phyloP scores from a whole-genome alignment of 352 stramenopile species.

The Globisporangium solare region DNA sequence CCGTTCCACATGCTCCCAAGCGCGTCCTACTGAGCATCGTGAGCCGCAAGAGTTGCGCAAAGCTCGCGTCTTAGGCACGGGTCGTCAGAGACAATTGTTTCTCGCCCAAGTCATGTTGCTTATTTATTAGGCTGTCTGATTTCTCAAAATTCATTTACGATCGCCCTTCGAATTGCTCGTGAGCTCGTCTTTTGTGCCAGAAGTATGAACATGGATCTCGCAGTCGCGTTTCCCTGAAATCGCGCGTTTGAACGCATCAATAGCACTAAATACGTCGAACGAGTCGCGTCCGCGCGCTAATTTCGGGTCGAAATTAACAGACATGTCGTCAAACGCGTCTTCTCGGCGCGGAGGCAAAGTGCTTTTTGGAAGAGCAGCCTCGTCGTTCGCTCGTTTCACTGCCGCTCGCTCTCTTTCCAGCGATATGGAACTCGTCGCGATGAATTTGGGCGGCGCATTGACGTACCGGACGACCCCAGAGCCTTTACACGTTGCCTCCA shows the following conservation, averaged over 20 bases:
- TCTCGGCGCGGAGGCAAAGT: background rate
- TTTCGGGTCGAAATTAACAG: conserved; percentile 6
- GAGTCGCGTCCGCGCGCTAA: background rate
- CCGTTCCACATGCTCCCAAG: conserved; percentile 40
- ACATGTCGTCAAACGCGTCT: conserved; percentile 11
- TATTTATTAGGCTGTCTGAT: too few relatives aligned
- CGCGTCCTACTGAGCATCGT: background rate
- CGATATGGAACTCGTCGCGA: conserved; percentile 1
- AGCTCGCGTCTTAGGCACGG: too few relatives aligned
- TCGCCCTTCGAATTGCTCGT: too few relatives aligned
- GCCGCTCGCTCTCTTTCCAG: conserved; percentile 7
- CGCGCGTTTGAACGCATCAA: background rate
- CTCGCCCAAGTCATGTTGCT: too few relatives aligned
- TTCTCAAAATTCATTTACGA: too few relatives aligned
- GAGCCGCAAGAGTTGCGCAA: too few relatives aligned
- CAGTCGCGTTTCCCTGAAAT: background rate
- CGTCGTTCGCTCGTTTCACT: background rate
- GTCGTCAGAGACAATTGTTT: too few relatives aligned
- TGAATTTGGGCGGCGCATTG: conserved; percentile 1
- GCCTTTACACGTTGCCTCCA: conserved; percentile 1
- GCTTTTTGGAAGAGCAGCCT: background rate
- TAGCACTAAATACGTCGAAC: conserved; percentile 5
- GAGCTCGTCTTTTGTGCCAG: too few relatives aligned
- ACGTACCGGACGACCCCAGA: conserved; percentile 10
- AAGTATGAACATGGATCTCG: too few relatives aligned